Conservation (phyloP, 2,329 filamentous ascomycete species). For the Plenodomus biglobosus region DNA sequence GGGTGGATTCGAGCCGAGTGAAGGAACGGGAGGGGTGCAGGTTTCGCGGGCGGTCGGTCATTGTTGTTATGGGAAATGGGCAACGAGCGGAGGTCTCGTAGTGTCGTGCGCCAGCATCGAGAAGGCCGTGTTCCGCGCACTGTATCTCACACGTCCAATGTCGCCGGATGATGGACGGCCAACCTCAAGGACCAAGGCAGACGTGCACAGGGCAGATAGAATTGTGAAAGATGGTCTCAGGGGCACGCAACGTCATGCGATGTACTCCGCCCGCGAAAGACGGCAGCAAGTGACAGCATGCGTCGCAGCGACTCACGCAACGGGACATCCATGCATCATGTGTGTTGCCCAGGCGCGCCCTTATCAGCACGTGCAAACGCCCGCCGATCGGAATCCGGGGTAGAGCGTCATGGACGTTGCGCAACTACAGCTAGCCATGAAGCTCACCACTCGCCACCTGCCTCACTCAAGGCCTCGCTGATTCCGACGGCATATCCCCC, state of each 20-base stretch:
- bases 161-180: conserved; percentile 26
- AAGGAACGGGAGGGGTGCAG: conserved; percentile 53
- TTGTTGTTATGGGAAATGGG: conserved; percentile 14
- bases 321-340: background rate
- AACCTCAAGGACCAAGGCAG: too few species aligned
- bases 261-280: background rate
- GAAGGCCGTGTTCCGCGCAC: conserved; percentile 19
- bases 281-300: conserved; percentile 1
- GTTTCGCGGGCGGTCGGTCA: conserved; percentile 38
- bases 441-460: too few species aligned
- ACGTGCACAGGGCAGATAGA: background rate
- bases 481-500: too few species aligned
- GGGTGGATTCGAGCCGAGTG: conserved; percentile 49
- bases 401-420: background rate
- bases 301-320: background rate
- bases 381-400: background rate
- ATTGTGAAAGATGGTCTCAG: too few species aligned
- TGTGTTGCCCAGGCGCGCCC: background rate
- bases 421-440: too few species aligned
- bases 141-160: conserved; percentile 33
- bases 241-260: background rate
- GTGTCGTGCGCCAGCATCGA: conserved; percentile 33
- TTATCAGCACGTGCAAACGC: background rate
- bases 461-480: too few species aligned
- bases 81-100: conserved; percentile 7